Base-by-base conservation (phyloP, 2,329 filamentous ascomycete species). In the Sclerotiophoma versabilis region DNA sequence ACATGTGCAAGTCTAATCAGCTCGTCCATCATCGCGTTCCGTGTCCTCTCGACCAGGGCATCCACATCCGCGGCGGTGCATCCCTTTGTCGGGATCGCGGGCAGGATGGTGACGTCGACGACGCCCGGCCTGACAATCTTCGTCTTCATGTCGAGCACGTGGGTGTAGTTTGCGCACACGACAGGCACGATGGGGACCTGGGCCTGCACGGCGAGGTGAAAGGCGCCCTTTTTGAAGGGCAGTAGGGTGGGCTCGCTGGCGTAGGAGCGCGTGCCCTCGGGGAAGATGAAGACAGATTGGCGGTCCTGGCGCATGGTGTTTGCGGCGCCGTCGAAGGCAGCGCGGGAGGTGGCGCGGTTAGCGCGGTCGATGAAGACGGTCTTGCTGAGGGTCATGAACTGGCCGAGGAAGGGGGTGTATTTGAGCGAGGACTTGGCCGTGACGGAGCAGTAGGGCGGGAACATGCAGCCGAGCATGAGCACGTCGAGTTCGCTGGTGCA, bases 191-290 rank as follows among this genome's bases (percentile, higher is more conserved):
- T 91, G 22, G 93, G 93, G 5, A 97, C 95, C 62, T 92, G 90
- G 2, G 93, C 93, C 81, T 98, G 91, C 17, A 99, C 86, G 38
- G 95, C 95, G 27, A 99, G 83, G 75, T 99, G 93, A 77, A 99
- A 99, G 39, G 93, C 95, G 55, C 95, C 95, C 81, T 99, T 99
- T 80, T 99, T 99, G 83, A 98, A 99, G n/a, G 92, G 91, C 49
- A 98, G 81, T 67, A 99, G 79, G 54, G 83, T 85, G 1, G 95
- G 90, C 49, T 93, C 87, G 66, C 89, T 86, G 52, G 90, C 84
- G 78, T 98, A 96, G 74, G 91, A 96, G 63, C 95, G 85, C 1
- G 95, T 99, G 44, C 95, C 95, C 79, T 99, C 95, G 54, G 90
- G 89, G 76, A 93, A 93, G 79, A 93, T 92, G 79, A 87, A 93